A percentile compares a stretch with the other conserved stretches of the same genome.
These are phyloP conservation scores for Cryoendolithus antarcticus DNA, from an alignment of 2,329 filamentous ascomycete species.

Conservation along the genomic window DNA sequence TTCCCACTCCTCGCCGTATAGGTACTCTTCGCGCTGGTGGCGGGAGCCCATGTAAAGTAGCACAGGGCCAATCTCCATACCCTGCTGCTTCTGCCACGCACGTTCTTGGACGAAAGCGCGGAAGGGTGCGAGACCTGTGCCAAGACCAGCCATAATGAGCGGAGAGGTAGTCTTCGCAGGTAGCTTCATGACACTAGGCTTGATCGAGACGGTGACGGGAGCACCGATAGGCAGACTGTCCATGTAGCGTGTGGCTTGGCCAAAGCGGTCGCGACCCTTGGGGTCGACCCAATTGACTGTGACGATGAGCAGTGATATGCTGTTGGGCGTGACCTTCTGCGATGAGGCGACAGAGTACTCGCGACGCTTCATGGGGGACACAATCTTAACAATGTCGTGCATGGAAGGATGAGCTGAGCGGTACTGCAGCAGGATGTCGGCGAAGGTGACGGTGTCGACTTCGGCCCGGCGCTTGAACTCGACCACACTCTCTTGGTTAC, in stretches of 20 bases:
- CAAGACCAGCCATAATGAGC: slow-evolving; percentile 98
- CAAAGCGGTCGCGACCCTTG: slow-evolving; percentile 75
- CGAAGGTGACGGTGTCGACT: slow-evolving; percentile 82
- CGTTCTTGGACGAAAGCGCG: slow-evolving; percentile 97
- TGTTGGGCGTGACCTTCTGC: slow-evolving; percentile 81
- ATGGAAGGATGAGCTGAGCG: slow-evolving; percentile 76
- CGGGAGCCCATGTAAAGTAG: slow-evolving; percentile 94
- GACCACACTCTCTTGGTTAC: slow-evolving; percentile 57
- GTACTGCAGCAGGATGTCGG: slow-evolving; percentile 83
- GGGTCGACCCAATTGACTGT: slow-evolving; percentile 92
- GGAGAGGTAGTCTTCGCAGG: slow-evolving; percentile 75
- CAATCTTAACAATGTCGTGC: slow-evolving; percentile 77
- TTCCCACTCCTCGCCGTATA: slow-evolving; percentile 98
- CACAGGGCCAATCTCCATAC: slow-evolving; percentile 85
- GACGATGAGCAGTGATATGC: slow-evolving; percentile 91
- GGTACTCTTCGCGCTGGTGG: slow-evolving; percentile 95
- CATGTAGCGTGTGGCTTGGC: slow-evolving; percentile 87
- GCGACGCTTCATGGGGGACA: slow-evolving; percentile 83
- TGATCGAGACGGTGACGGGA: slow-evolving; percentile 81
- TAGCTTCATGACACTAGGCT: slow-evolving; percentile 99
- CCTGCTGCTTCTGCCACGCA: slow-evolving; percentile 93
- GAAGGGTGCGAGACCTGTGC: slow-evolving; percentile 96
- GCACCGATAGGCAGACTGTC: slow-evolving; percentile 62
- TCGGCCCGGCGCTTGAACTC: slow-evolving; percentile 91
- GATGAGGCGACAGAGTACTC: slow-evolving; percentile 99